A percentile compares a stretch with the other conserved stretches of the same genome.
phyloP scores from a whole-genome alignment of 306 rosid species.

The Pyrus pyrifolia region DNA sequence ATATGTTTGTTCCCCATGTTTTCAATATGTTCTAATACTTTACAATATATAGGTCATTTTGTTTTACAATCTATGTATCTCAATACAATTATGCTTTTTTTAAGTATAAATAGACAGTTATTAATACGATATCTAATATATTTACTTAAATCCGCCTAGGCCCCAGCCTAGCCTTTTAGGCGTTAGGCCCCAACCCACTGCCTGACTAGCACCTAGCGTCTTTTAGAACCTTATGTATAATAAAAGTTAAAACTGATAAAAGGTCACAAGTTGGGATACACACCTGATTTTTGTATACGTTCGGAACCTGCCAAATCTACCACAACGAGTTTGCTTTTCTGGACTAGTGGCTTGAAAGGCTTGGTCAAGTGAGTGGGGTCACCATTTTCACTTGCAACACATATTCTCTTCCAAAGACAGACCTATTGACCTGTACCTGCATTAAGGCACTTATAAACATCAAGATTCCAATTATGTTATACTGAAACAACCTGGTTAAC shows the following conservation, averaged over 20 bases:
- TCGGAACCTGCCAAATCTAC: slow-evolving; percentile 99
- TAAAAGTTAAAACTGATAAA: not conserved
- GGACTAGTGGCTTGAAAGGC: slow-evolving; percentile 70
- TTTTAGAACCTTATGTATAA: not conserved
- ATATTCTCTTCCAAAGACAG: slow-evolving; percentile 61
- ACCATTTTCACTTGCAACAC: slow-evolving; percentile 51
- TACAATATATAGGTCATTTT: no score
- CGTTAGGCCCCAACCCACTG: no score
- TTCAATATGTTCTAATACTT: no score
- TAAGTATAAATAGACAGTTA: no score
- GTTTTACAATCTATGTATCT: no score
- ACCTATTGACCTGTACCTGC: slow-evolving; percentile 86
- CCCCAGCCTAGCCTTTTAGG: no score
- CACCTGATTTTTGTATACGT: slow-evolving; percentile 96
- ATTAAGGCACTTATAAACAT: slow-evolving; percentile 25
- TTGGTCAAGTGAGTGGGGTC: slow-evolving; percentile 62
- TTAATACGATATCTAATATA: no score
- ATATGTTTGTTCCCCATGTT: no score
- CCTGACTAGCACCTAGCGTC: no score
- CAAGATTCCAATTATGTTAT: slow-evolving; percentile 19
- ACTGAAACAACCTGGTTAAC: slow-evolving; percentile 8
- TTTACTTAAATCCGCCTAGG: no score
- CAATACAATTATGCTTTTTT: no score
- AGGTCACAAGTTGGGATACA: slow-evolving; percentile 12
- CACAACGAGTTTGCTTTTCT: slow-evolving; percentile 88